phyloP scores from a whole-genome alignment of 2,329 filamentous ascomycete genomes.

The Aureobasidium sp. region DNA sequence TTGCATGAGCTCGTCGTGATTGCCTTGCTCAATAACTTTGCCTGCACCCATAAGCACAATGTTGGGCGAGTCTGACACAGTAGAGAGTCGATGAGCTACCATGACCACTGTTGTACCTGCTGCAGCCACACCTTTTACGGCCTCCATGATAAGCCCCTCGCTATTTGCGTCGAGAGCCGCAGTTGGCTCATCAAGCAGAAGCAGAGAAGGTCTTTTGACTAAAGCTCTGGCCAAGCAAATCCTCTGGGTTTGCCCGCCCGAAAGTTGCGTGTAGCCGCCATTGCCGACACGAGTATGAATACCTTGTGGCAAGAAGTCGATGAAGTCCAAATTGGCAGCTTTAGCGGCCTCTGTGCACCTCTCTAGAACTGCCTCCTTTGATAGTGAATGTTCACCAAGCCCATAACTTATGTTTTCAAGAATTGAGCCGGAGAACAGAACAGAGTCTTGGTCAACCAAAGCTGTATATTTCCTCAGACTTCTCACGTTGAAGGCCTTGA shows the following conservation, averaged over 20 bases:
- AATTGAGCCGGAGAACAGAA: constrained; percentile 39
- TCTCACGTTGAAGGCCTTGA: constrained; percentile 31
- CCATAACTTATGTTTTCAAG: constrained; percentile 41
- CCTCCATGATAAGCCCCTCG: constrained; percentile 38
- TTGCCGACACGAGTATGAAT: constrained; percentile 39
- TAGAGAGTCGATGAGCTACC: constrained; percentile 70
- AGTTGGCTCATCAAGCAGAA: constrained; percentile 43
- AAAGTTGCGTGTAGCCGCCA: constrained; percentile 33
- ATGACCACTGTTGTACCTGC: constrained; percentile 57
- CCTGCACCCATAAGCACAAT: constrained; percentile 70
- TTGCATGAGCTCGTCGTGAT: constrained; percentile 47
- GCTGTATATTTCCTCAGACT: constrained; percentile 36
- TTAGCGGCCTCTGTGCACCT: constrained; percentile 29
- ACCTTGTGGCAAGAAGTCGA: constrained; percentile 38
- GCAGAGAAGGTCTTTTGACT: constrained; percentile 37
- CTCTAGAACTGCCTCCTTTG: constrained; percentile 21
- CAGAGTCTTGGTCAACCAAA: constrained; percentile 40
- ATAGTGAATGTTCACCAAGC: constrained; percentile 21
- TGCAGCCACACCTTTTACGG: constrained; percentile 36
- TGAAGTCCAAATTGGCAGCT: constrained; percentile 38
- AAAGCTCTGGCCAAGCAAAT: constrained; percentile 42
- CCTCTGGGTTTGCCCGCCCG: constrained; percentile 42
- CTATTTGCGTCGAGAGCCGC: constrained; percentile 39
- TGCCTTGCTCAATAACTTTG: constrained; percentile 54
- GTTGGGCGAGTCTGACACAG: constrained; percentile 70